Base-by-base conservation (phyloP, 140 eudicot species). In the Senecio squalidus region DNA sequence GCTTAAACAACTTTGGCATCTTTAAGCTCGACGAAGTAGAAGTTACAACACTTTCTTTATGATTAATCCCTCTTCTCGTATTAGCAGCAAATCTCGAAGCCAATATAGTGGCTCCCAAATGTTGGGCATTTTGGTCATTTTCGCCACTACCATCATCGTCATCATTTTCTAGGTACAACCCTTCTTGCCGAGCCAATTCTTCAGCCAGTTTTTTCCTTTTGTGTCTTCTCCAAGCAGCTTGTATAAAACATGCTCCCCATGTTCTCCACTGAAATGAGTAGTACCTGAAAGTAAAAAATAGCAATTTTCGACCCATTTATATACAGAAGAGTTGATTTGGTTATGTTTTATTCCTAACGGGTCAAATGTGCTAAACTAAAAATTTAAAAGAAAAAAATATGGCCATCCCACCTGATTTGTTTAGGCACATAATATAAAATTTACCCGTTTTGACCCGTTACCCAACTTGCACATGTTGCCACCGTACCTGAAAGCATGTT, bases 251-350 rank as follows among this genome's bases (percentile, higher is more conserved):
- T 65, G 96, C 76, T 36, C 95, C 95, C 96, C 96, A 88, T 0
- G 95, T 79, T 70, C 96, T 74, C 96, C 96, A 88, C 22, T 88
- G 97, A 76, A 79, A 88, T n/a, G 97, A 89, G 64, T 88, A 89
- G 68, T 85, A 85, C 67, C 77, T 64, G 51, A 84, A 78, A 13
- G 82, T 74, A n/a, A 48, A 20, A 9, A 21, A 38, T 33, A 20
- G 10, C 29, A 39, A 39, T 39, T 36, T 51, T 25, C n/a, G 38
- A 7, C 3, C 30, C 21, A 15, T 15, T 25, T 64, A 50, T 21
- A 34, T 48, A 45, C 33, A 48, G 16, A 51, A 4, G 34, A 38
- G 55, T 50, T 25, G 0, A 22, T 23, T 23, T 26, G 48, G 60
- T 34, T 49, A 22, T 49, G n/a, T 10, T 18, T 23, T 26, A 66